Conservation (phyloP, 2,329 filamentous ascomycete genomes). For the Trichophaea hybrida region DNA sequence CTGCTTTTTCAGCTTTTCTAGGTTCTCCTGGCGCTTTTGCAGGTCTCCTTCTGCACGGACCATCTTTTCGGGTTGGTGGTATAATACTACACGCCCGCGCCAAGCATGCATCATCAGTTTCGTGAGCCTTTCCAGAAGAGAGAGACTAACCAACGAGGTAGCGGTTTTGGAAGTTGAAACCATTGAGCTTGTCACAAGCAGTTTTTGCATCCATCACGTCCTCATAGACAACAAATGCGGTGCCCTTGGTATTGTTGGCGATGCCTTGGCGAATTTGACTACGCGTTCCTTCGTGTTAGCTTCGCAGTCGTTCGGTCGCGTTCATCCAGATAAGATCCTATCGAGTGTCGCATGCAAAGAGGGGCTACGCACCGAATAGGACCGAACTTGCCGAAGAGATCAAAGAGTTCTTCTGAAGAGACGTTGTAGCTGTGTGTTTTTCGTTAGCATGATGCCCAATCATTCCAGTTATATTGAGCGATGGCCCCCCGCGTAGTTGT, state of each 20-base stretch:
- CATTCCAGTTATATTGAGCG: neutral
- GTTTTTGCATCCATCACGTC: constrained; percentile 98
- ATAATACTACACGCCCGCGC: constrained; percentile 42
- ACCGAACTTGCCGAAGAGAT: constrained; percentile 95
- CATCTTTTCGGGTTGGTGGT: constrained; percentile 68
- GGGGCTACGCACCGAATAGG: constrained; percentile 64
- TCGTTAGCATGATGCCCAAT: neutral
- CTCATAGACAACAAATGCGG: constrained; percentile 97
- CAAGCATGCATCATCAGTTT: neutral
- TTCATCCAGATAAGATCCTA: neutral
- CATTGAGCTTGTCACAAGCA: constrained; percentile 98
- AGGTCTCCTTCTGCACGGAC: constrained; percentile 83
- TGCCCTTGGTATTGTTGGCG: constrained; percentile 92
- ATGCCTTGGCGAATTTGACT: constrained; percentile 99
- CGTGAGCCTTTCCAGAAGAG: neutral
- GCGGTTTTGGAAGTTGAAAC: constrained; percentile 99
- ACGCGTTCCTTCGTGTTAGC: constrained; percentile 14
- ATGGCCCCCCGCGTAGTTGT: neutral
- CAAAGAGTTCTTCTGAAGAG: constrained; percentile 91
- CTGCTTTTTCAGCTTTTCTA: constrained; percentile 95
- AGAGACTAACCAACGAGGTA: constrained; percentile 78
- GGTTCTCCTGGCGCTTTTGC: constrained; percentile 82
- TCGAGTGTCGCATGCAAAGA: neutral
- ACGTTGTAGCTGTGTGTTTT: constrained; percentile 75
- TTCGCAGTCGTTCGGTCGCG: neutral